Evolutionary conservation across 345 rosid species (phyloP), one percentile per base, ranked within the genome.

Genomic region (Mangifera indica): DNA sequence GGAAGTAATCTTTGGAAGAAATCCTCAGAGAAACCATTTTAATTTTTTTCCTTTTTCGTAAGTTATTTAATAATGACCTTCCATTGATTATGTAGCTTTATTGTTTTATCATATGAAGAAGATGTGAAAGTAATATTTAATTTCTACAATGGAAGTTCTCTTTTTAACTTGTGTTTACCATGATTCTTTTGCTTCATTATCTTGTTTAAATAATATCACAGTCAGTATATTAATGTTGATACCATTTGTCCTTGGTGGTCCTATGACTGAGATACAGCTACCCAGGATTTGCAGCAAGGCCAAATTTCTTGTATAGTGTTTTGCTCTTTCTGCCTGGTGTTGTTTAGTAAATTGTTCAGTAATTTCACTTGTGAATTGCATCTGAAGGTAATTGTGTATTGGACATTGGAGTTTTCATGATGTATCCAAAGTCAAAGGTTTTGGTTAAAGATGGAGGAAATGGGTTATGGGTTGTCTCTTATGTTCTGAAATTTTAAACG

Each of bases 1-100:
- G 93, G 93, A 91, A 80, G 97, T 87, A 59, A 83, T 91, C 6
- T 85, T 84, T 76, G 89, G 71, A 83, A 83, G 81, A 91, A 88
- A 77, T 73, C 84, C 57, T 68, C 72, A 0, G 59, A 67, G 45
- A 71, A 45, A 29, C 76, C 78, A n/a, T 76, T 86, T 74, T 82
- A 76, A 82, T 67, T 15, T 54, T 62, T 72, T 29, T 61, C 34
- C 15, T 72, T 29, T 61, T 25, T 29, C n/a, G 55, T 34, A 51
- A 61, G 17, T 71, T 71, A 2, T 71, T 61, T 20, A 13, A 34
- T 60, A 49, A 48, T 26, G 34, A 10, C 15, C n/a, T 49, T 49
- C 6, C 29, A 29, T 29, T 3, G 32, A 29, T 29, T 29, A 29
- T 29, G 32, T 29, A 3, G 32, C 32, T 29, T 29, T 29, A 29